Base-by-base conservation (phyloP, 2,329 filamentous ascomycete species). In the Sclerotinia subarctica region DNA sequence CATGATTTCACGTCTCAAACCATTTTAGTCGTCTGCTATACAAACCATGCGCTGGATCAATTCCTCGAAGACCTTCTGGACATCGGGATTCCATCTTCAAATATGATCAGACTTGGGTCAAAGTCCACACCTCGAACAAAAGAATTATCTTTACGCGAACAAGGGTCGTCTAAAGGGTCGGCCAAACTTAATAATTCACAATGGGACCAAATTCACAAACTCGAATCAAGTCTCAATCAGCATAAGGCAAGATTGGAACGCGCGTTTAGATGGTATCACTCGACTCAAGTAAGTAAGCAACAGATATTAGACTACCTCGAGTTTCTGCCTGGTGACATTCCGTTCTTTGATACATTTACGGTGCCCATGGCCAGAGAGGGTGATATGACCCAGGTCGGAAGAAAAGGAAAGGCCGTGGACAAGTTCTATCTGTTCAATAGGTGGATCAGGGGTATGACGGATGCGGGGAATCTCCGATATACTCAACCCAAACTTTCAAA, bases 21-120 rank as follows among this genome's bases (percentile, higher is more conserved):
- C 0, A 84, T 93, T 0, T 79, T 94, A 0, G 84, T 93, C 0
- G 76, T 90, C 2, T 87, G 85, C 35, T 92, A 87, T 68, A 92
- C 89, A 0, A 90, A 91, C 64, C 88, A 90, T 71, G 87, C 88
- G 0, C 77, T 89, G 0, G 86, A 90, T 64, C 82, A 92, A 75
- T 88, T 91, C 58, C 76, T 91, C 0, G 85, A 88, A 69, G 89
- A 92, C 52, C 76, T 92, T 0, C 78, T 87, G 3, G 79, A 86
- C 1, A 84, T 87, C 44, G 88, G 87, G 0, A 86, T 92, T 8
- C 72, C 80, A 0, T 1, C 71, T 0, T 57, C 74, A 0, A 49
- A 72, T 0, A 89, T 92, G 67, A 83, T 90, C 0, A 83, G 90
- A 0, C 79, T 93, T 0, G 90, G 90, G 0, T 83, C 83, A 0